Conservation (phyloP, 768 basidiomycete species). For the Steccherinum ochraceum region DNA sequence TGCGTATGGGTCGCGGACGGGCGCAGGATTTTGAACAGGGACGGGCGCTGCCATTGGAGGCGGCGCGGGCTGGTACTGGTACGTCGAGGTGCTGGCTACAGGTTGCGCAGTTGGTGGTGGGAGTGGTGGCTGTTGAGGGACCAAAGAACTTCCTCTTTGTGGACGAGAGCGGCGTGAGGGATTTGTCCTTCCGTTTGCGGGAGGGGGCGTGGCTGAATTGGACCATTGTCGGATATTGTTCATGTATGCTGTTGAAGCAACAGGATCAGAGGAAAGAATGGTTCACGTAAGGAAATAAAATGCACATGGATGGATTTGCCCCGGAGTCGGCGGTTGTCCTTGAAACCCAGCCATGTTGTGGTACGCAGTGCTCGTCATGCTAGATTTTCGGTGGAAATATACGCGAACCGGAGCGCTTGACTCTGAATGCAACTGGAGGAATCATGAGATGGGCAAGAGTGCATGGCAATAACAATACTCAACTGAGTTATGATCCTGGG, state of each 20-base stretch:
- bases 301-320: too few species aligned
- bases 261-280: too few species aligned
- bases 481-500: too few species aligned
- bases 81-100: conserved; percentile 30
- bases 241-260: conserved; percentile 45
- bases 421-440: too few species aligned
- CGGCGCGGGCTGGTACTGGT: conserved; percentile 30
- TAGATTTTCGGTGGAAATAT: too few species aligned
- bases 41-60: conserved; percentile 18
- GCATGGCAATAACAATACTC: too few species aligned
- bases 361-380: too few species aligned
- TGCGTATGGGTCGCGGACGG: conserved; percentile 43
- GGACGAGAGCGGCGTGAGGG: conserved; percentile 31
- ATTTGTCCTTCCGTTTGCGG: conserved; percentile 36
- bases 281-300: too few species aligned
- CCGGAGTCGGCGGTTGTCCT: too few species aligned
- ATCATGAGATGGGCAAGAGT: too few species aligned
- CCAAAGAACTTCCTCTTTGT: conserved; percentile 38
- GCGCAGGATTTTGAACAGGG: conserved; percentile 23
- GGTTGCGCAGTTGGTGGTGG: conserved; percentile 24
- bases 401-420: too few species aligned
- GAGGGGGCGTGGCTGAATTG: conserved; percentile 47
- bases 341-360: too few species aligned
- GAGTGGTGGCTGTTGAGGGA: conserved; percentile 22
- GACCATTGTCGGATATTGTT: conserved; percentile 73